Evolutionary conservation across 2,329 filamentous ascomycete genomes (phyloP), one percentile per base, ranked within the genome.

Genomic region (Pestalotiopsis sp.): DNA sequence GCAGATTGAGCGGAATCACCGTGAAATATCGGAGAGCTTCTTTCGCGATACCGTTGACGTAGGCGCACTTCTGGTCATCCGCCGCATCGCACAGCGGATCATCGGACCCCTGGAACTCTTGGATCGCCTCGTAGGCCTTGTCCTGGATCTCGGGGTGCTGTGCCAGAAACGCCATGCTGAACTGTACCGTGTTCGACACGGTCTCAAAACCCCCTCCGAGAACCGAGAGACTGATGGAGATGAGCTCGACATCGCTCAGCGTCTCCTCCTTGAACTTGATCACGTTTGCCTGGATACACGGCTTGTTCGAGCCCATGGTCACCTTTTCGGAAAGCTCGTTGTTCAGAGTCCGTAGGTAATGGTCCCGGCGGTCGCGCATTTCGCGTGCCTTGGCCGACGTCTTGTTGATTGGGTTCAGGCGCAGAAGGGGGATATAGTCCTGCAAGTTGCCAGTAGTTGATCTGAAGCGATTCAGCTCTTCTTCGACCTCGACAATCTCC

Each of bases 361-460:
- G 87, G 71, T 94, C 92, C 65, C 93, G 85, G 23, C 93, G 85
- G n/a, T 82, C 81, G 49, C 92, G 87, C 79, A 90, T 93, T 69
- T 90, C 87, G 7, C 86, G 81, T 0, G 92, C 91, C 63, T 89
- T 86, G 2, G 83, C 83, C 1, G 73, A 74, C 1, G 67, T 71
- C 6, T 68, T 9, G 61, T 72, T 76, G 23, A 76, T 70, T 2
- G 75, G 75, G 74, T 89, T 93, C 2, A 94, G 78, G 36, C 93
- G 86, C 69, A 96, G 77, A 4, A 95, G 74, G 0, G 93, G 92
- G n/a, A 96, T 88, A 72, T 95, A 95, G 75, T 96, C 93, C 75
- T 93, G 91, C 89, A 92, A 93, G 77, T 95, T 95, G 76, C 94
- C 93, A 74, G 91, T 93, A 0, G 92, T 95, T 31, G 89, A 92